Percentiles rank a stretch among this genome's conserved stretches.
Conservation (phyloP, 768 basidiomycete species). For the Boletales sp. region DNA sequence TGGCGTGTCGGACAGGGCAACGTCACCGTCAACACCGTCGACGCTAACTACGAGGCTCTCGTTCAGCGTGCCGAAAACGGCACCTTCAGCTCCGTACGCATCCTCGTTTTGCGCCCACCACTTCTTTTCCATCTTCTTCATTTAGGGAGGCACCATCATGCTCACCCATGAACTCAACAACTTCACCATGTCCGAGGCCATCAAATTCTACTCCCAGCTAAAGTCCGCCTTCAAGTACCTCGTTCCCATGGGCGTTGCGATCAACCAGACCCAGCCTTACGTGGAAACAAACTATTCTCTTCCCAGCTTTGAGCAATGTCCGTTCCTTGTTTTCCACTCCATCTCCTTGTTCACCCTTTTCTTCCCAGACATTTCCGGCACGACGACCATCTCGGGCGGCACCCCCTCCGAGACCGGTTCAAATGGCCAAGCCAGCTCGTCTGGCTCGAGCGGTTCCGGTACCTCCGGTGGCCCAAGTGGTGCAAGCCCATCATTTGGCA, state of each 20-base stretch:
- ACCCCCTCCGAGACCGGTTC: conserved; percentile 1
- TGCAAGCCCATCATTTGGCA: not conserved
- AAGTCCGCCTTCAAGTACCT: conserved; percentile 44
- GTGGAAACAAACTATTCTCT: conserved; percentile 42
- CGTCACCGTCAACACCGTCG: conserved; percentile 42
- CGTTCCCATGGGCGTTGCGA: conserved; percentile 50
- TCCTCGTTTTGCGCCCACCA: too few relatives aligned
- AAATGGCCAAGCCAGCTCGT: not conserved
- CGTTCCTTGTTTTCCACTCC: not conserved
- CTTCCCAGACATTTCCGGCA: conserved; percentile 22
- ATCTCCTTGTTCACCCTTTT: not conserved
- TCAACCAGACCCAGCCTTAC: conserved; percentile 52
- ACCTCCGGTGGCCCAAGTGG: not conserved
- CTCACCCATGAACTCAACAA: conserved; percentile 59
- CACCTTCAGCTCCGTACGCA: conserved; percentile 35
- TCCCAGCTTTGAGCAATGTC: conserved; percentile 47
- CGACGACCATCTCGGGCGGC: conserved; percentile 13
- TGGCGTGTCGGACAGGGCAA: conserved; percentile 58
- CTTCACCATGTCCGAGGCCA: conserved; percentile 57
- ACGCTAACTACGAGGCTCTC: conserved; percentile 53
- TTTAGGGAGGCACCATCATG: conserved; percentile 47
- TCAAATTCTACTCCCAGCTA: conserved; percentile 47
- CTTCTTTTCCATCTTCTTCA: not conserved
- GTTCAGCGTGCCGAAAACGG: conserved; percentile 44
- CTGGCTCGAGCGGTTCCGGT: too few relatives aligned